phyloP scores from a whole-genome alignment of 2,329 filamentous ascomycete species.

The Pseudohalonectria lignicola region DNA sequence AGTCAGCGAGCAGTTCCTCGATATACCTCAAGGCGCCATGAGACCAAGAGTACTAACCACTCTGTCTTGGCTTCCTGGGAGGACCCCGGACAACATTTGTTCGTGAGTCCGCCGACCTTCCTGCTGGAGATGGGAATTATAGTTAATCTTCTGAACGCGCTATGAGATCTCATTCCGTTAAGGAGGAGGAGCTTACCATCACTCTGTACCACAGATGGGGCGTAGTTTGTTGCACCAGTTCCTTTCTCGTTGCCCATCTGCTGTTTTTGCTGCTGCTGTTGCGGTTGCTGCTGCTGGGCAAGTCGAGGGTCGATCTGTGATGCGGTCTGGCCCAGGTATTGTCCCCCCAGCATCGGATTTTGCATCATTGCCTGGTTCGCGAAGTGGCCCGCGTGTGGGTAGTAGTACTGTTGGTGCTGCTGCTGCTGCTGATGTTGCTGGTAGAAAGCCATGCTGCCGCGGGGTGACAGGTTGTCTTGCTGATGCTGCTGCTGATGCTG shows the following conservation, averaged over 20 bases:
- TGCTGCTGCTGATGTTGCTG: conserved; percentile 24
- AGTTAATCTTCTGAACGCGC: background rate
- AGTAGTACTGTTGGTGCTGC: conserved; percentile 29
- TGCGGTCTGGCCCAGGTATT: conserved; percentile 15
- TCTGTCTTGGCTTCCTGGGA: conserved; percentile 48
- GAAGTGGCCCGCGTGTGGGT: conserved; percentile 26
- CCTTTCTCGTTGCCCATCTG: too few relatives aligned
- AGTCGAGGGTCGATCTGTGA: conserved; percentile 14
- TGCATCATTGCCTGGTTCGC: conserved; percentile 19
- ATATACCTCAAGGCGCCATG: too few relatives aligned
- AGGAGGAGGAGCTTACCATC: conserved; percentile 6
- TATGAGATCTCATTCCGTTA: background rate
- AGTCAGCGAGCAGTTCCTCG: too few relatives aligned
- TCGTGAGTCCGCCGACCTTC: background rate
- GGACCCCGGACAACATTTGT: conserved; percentile 37
- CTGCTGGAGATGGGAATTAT: background rate
- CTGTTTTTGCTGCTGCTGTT: conserved; percentile 2
- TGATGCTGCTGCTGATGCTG: conserved; percentile 9
- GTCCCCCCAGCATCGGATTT: conserved; percentile 20
- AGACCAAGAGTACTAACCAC: conserved; percentile 31
- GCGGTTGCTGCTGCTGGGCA: conserved; percentile 5
- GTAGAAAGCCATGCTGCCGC: conserved; percentile 31
- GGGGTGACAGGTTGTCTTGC: conserved; percentile 20
- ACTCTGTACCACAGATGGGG: background rate
- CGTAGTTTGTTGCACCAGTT: background rate